Percentiles rank a stretch among this genome's conserved stretches.
These are phyloP conservation scores for Termitomyces sp. DNA, from an alignment of 768 basidiomycete genomes.

Conservation along the genomic window DNA sequence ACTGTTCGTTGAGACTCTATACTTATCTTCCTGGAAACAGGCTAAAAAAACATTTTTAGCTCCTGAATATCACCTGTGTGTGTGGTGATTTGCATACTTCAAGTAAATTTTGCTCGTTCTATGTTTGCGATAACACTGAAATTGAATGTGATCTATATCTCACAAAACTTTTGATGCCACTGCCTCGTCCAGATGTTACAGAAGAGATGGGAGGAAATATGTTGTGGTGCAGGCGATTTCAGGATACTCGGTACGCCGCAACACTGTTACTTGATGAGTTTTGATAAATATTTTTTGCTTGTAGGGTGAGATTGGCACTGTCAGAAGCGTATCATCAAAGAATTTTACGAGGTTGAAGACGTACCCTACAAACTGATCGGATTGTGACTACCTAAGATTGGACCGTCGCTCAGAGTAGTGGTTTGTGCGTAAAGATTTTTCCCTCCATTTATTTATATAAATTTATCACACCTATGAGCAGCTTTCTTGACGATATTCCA, in stretches of 20 bases:
- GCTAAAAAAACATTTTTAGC: conserved; percentile 34
- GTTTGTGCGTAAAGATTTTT: conserved; percentile 60
- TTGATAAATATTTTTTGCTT: conserved; percentile 6
- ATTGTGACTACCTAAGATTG: background rate
- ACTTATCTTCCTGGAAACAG: background rate
- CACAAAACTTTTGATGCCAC: conserved; percentile 44
- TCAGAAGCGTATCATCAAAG: conserved; percentile 77
- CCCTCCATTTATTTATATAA: conserved; percentile 6
- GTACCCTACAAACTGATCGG: conserved; percentile 49
- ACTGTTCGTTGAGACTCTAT: conserved; percentile 46
- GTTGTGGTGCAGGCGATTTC: conserved; percentile 72
- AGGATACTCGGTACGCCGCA: conserved; percentile 45
- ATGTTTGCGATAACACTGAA: conserved; percentile 3
- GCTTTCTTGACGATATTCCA: conserved; percentile 79
- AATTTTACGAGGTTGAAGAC: conserved; percentile 86
- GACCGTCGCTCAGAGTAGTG: conserved; percentile 51
- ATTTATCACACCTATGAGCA: conserved; percentile 26
- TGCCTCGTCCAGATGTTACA: conserved; percentile 43
- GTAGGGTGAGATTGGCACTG: conserved; percentile 58
- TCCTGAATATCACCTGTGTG: conserved; percentile 79
- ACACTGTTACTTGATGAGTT: background rate
- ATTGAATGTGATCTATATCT: conserved; percentile 27
- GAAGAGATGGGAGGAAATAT: conserved; percentile 82
- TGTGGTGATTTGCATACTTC: conserved; percentile 95
- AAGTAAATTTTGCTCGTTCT: conserved; percentile 46